Evolutionary conservation across 306 rosid genomes (phyloP), one percentile per base, ranked within the genome.

Genomic region (Acmispon strigosus): DNA sequence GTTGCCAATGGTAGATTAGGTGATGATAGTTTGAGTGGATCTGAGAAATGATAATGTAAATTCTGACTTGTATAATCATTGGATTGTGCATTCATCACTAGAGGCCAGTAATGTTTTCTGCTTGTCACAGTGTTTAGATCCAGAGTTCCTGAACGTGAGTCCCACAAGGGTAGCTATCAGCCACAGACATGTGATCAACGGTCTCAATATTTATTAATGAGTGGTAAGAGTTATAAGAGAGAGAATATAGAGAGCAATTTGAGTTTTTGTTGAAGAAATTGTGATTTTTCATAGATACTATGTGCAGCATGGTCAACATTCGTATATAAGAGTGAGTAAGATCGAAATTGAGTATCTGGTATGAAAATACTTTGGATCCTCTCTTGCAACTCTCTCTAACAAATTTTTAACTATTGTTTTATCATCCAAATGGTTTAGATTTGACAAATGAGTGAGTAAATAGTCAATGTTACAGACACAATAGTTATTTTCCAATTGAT

Each of bases 21-120:
- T 69, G 76, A 32, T 32, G 8, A 6, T 77, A 36, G 72, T 84
- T 82, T 77, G 75, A 78, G 76, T 83, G 95, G 83, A 83, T 84
- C 83, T 79, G 81, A 77, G 82, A 78, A 63, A 75, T 86, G 66
- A 84, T 81, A 79, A 37, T 90, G 99, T 89, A 90, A 84, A 91
- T 89, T 85, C 89, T 85, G 84, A 89, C 91, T 76, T 81, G 66
- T 82, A 82, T 81, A 82, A 60, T 82, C 80, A 75, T 82, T 78
- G 79, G 74, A 67, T 61, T 49, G 64, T 72, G 84, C 74, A 72
- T 50, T 67, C 68, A 80, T 78, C 59, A 17, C 17, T 65, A 54
- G 54, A 59, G 66, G 70, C 66, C 45, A 55, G 45, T 39, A 17
- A 64, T 32, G 32, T 82, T 16, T 16, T 70, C 16, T 42, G 58